Percentiles rank a stretch among this genome's conserved stretches.
These are phyloP conservation scores for Ilex paraguariensis DNA, from an alignment of 305 asterid species.

Conservation along the genomic window DNA sequence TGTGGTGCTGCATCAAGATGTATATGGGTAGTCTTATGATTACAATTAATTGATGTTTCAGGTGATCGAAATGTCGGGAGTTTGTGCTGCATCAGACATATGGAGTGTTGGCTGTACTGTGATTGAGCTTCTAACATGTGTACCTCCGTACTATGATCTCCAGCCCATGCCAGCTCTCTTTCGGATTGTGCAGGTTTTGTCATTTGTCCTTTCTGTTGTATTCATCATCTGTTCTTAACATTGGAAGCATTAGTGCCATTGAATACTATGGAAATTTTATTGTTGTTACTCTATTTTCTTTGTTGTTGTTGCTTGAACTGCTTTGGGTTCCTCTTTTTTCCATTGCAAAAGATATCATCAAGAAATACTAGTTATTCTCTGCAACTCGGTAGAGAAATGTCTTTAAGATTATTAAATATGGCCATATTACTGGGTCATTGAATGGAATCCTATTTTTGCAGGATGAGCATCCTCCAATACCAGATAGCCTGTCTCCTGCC, in stretches of 20 bases:
- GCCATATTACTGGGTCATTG: slow-evolving; percentile 4
- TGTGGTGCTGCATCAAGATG: not conserved
- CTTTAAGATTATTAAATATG: not conserved
- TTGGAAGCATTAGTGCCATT: not conserved
- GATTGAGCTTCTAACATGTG: slow-evolving; percentile 95
- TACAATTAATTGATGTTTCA: slow-evolving; percentile 21
- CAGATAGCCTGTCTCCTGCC: slow-evolving; percentile 88
- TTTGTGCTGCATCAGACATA: slow-evolving; percentile 99
- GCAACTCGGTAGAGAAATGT: not conserved
- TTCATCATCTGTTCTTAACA: not conserved
- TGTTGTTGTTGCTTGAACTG: not conserved
- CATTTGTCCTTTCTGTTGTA: slow-evolving; percentile 4
- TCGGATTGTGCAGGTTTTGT: slow-evolving; percentile 87
- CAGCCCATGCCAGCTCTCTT: slow-evolving; percentile 99
- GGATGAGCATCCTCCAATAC: slow-evolving; percentile 99
- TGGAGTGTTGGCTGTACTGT: slow-evolving; percentile 99
- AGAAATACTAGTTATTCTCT: not conserved
- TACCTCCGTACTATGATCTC: slow-evolving; percentile 95
- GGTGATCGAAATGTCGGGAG: slow-evolving; percentile 99
- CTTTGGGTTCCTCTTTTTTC: not conserved
- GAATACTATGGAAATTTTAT: not conserved
- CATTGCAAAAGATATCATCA: not conserved
- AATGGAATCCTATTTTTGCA: slow-evolving; percentile 30
- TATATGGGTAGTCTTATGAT: slow-evolving; percentile 6
- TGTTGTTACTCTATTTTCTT: no score